phyloP scores from a whole-genome alignment of 2,329 filamentous ascomycete genomes.

The Pyrenophora seminiperda region DNA sequence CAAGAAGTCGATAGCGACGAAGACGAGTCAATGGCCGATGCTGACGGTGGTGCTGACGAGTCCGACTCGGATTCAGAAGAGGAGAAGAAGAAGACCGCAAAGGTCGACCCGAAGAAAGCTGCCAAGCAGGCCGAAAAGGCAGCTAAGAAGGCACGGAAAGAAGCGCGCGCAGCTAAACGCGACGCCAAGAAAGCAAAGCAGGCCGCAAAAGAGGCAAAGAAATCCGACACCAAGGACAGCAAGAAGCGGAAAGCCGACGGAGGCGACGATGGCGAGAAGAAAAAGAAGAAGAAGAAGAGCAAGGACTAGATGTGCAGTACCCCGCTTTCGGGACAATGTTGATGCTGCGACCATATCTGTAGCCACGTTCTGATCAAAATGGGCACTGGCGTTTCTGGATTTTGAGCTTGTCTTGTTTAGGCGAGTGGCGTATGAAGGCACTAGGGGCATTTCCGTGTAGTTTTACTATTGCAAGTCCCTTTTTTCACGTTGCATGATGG shows the following conservation, averaged over 20 bases:
- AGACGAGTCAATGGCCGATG: conserved; percentile 48
- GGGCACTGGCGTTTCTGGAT: conserved; percentile 24
- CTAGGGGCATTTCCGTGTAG: conserved; percentile 17
- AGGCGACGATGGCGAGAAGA: conserved; percentile 52
- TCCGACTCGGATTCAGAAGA: conserved; percentile 45
- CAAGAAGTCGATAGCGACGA: conserved; percentile 56
- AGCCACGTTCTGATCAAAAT: conserved; percentile 22
- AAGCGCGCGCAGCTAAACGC: conserved; percentile 46
- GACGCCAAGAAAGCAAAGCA: conserved; percentile 59
- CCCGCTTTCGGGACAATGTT: conserved; percentile 1
- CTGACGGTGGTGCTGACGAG: conserved; percentile 44
- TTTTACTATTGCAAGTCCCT: conserved; percentile 11
- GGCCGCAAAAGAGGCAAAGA: conserved; percentile 57
- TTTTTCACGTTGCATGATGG: conserved; percentile 29
- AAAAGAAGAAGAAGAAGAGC: conserved; percentile 69
- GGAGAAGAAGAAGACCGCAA: conserved; percentile 39
- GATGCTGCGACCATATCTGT: conserved; percentile 12
- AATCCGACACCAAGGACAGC: conserved; percentile 60
- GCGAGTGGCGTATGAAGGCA: conserved; percentile 24
- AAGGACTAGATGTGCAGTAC: conserved; percentile 39
- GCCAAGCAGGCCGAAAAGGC: conserved; percentile 50
- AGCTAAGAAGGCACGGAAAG: conserved; percentile 52
- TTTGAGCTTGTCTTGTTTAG: conserved; percentile 23
- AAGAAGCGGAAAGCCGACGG: conserved; percentile 51
- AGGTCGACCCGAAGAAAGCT: conserved; percentile 39